Percentiles rank a stretch among this genome's conserved stretches.
These are phyloP conservation scores for Plenodomus biglobosus DNA, from an alignment of 2,329 filamentous ascomycete genomes.

Conservation along the genomic window DNA sequence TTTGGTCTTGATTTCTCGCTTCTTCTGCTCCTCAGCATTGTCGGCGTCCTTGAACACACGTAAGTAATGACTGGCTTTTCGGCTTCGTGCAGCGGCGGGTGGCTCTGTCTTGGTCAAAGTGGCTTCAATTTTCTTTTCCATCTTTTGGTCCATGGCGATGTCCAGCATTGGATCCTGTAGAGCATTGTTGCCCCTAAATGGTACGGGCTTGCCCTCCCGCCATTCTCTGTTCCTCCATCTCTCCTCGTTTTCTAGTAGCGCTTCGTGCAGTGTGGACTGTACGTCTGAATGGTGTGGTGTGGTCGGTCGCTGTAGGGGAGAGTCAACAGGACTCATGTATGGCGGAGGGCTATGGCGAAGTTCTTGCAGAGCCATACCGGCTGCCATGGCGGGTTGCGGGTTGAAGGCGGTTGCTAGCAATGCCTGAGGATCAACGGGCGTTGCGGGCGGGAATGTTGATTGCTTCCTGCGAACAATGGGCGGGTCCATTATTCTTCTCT, in stretches of 20 bases:
- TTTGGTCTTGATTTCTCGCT: slow-evolving; percentile 50
- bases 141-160: slow-evolving; percentile 60
- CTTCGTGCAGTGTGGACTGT: slow-evolving; percentile 28
- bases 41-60: slow-evolving; percentile 67
- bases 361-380: slow-evolving; percentile 24
- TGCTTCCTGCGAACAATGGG: slow-evolving; percentile 37
- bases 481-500: slow-evolving; percentile 38
- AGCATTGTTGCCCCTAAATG: slow-evolving; percentile 40
- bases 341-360: slow-evolving; percentile 37
- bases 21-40: slow-evolving; percentile 55
- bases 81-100: slow-evolving; percentile 58
- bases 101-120: slow-evolving; percentile 61
- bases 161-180: slow-evolving; percentile 49
- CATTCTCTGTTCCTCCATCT: slow-evolving; percentile 52
- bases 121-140: slow-evolving; percentile 66
- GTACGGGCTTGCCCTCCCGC: slow-evolving; percentile 52
- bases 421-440: slow-evolving; percentile 34
- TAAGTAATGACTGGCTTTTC: slow-evolving; percentile 67
- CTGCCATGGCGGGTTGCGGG: slow-evolving; percentile 19
- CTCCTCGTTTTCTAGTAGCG: slow-evolving; percentile 42
- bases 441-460: slow-evolving; percentile 23
- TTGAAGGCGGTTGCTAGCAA: slow-evolving; percentile 40
- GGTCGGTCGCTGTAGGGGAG: slow-evolving; percentile 36
- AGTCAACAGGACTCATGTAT: slow-evolving; percentile 44
- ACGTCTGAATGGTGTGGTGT: slow-evolving; percentile 31